These are phyloP conservation scores for Ophiocordyceps australis DNA, from an alignment of 2,329 filamentous ascomycete genomes.

Conservation along the genomic window DNA sequence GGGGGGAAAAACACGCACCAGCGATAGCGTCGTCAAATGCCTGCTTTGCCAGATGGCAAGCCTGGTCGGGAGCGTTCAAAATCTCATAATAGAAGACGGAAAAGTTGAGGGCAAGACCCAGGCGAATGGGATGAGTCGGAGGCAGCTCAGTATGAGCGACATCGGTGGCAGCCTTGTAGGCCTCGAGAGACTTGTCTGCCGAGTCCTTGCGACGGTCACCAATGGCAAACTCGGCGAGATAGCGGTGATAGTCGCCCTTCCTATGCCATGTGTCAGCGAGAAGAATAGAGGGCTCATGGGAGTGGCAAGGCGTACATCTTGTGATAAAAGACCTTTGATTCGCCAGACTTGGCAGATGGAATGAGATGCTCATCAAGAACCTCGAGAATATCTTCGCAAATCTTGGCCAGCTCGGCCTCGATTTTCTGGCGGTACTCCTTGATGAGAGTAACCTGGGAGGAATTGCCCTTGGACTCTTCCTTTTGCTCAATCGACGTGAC, in stretches of 20 bases:
- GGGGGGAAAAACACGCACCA: conserved; percentile 17
- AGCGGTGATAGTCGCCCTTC: conserved; percentile 99
- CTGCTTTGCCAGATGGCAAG: conserved; percentile 97
- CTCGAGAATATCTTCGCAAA: conserved; percentile 93
- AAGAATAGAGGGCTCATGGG: conserved; percentile 13
- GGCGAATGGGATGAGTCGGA: conserved; percentile 93
- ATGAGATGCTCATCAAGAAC: conserved; percentile 91
- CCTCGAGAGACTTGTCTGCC: conserved; percentile 86
- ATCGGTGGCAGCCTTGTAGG: conserved; percentile 93
- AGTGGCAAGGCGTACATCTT: conserved; percentile 54
- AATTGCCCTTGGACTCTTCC: conserved; percentile 98
- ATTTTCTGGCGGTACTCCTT: conserved; percentile 99
- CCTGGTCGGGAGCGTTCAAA: conserved; percentile 93
- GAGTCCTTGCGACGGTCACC: conserved; percentile 91
- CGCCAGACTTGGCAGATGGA: conserved; percentile 80
- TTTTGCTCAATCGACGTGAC: conserved; percentile 98
- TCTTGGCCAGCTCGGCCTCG: conserved; percentile 87
- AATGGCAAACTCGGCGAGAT: conserved; percentile 90
- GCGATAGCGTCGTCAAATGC: conserved; percentile 98
- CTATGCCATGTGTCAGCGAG: conserved; percentile 23
- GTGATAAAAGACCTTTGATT: conserved; percentile 99
- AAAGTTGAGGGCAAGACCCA: conserved; percentile 96
- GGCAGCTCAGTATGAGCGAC: conserved; percentile 96
- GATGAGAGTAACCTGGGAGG: conserved; percentile 75
- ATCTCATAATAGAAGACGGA: conserved; percentile 99